A percentile compares a stretch with the other conserved stretches of the same genome.
These are phyloP conservation scores for Xylaria polymorpha DNA, from an alignment of 2,329 filamentous ascomycete genomes.

Conservation along the genomic window DNA sequence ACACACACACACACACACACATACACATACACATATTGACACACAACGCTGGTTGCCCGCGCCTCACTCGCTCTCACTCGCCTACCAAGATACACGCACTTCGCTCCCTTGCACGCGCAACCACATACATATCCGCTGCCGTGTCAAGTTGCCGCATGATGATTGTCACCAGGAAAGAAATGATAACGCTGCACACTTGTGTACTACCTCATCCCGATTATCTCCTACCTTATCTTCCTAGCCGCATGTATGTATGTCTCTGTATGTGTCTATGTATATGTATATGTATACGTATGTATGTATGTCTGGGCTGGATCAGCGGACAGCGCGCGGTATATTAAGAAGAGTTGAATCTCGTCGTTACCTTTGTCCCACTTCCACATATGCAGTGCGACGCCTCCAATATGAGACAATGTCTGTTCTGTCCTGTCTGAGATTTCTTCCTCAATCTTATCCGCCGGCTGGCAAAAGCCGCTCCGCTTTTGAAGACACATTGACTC, in stretches of 20 bases:
- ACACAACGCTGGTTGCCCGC: constrained; percentile 16
- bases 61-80: neutral
- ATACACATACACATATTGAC: constrained; percentile 22
- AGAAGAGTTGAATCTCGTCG: constrained; percentile 32
- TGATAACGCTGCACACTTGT: constrained; percentile 15
- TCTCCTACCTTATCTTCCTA: constrained; percentile 3
- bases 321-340: constrained; percentile 4
- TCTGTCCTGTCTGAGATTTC: constrained; percentile 43
- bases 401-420: constrained; percentile 44
- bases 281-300: neutral
- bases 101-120: constrained; percentile 19
- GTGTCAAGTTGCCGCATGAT: constrained; percentile 18
- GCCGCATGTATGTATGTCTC: neutral
- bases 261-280: too few species aligned
- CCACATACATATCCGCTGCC: constrained; percentile 25
- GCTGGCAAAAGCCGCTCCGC: constrained; percentile 32
- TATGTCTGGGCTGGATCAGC: constrained; percentile 8
- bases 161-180: neutral
- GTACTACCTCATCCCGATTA: constrained; percentile 6
- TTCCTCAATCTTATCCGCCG: constrained; percentile 28
- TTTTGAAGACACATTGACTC: constrained; percentile 12
- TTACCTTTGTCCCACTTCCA: constrained; percentile 40
- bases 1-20: constrained; percentile 28
- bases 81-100: neutral
- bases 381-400: constrained; percentile 45